Evolutionary conservation across 257 asterid genomes (phyloP).

Genomic region (Oldenlandia corymbosa): DNA sequence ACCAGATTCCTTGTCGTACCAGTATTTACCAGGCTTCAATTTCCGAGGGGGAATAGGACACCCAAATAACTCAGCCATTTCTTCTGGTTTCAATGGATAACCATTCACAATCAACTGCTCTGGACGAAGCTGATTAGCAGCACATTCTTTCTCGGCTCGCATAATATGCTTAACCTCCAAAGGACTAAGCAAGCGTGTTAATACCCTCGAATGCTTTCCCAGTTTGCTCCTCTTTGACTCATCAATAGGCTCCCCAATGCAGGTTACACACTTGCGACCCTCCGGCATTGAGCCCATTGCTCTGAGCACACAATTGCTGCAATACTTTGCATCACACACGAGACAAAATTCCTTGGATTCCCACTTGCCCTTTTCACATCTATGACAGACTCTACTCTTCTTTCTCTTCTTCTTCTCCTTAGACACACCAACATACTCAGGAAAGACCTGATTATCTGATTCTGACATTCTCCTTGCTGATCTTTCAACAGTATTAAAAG

Average conservation of each 20-base stretch:
- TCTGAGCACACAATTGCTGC: slow-evolving; percentile 87
- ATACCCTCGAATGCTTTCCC: slow-evolving; percentile 69
- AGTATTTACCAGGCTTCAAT: slow-evolving; percentile 83
- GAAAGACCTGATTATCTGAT: slow-evolving; percentile 52
- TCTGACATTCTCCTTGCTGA: slow-evolving; percentile 45
- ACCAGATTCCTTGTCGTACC: slow-evolving; percentile 97
- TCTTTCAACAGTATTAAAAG: slow-evolving; percentile 56
- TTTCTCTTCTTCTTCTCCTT: slow-evolving; percentile 66
- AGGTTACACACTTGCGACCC: slow-evolving; percentile 88
- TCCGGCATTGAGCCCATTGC: slow-evolving; percentile 99
- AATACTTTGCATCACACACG: slow-evolving; percentile 77
- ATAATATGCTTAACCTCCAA: slow-evolving; percentile 87
- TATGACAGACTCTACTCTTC: slow-evolving; percentile 58
- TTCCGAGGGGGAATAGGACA: slow-evolving; percentile 74
- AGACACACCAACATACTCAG: slow-evolving; percentile 49
- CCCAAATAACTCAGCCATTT: slow-evolving; percentile 77
- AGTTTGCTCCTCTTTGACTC: slow-evolving; percentile 61
- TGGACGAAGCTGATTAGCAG: slow-evolving; percentile 89
- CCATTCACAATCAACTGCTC: slow-evolving; percentile 87
- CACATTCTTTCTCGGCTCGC: slow-evolving; percentile 83
- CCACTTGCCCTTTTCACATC: slow-evolving; percentile 97
- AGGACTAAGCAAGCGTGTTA: slow-evolving; percentile 73
- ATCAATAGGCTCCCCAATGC: slow-evolving; percentile 83
- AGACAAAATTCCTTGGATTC: slow-evolving; percentile 76
- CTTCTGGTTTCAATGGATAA: slow-evolving; percentile 69